Conservation (phyloP, 1,284 basidiomycete genomes). For the Polyporus tsugae region DNA sequence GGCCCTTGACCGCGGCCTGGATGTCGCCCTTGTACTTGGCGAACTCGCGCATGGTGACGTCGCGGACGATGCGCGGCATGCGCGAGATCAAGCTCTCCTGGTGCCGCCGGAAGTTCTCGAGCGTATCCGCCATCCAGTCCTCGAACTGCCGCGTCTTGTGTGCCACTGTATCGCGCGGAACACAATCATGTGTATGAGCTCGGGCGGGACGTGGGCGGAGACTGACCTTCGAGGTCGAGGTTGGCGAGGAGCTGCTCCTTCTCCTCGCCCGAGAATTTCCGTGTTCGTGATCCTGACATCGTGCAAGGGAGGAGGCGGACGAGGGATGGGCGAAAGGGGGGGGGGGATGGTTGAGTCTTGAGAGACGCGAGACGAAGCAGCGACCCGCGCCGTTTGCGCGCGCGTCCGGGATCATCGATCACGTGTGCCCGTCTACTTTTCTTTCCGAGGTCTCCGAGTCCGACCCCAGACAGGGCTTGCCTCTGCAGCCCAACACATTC, state of each 20-base stretch:
- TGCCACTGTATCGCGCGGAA: constrained; percentile 55
- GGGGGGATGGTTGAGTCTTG: constrained; percentile 22
- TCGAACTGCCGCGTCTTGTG: constrained; percentile 75
- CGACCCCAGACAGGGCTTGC: background rate
- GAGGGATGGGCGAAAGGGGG: background rate
- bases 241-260: constrained; percentile 78
- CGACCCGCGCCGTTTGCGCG: constrained; percentile 28
- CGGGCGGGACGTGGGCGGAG: constrained; percentile 10
- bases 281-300: constrained; percentile 26
- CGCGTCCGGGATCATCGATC: constrained; percentile 22
- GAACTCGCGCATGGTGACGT: constrained; percentile 78
- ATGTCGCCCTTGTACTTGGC: constrained; percentile 80
- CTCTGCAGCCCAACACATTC: background rate
- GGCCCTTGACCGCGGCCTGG: constrained; percentile 68
- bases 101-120: constrained; percentile 73
- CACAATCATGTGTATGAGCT: constrained; percentile 21
- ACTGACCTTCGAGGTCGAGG: constrained; percentile 79
- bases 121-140: constrained; percentile 72
- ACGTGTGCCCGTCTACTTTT: constrained; percentile 29
- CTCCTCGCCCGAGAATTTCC: constrained; percentile 62
- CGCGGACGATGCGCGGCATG: constrained; percentile 76
- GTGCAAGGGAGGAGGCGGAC: background rate
- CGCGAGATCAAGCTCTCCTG: constrained; percentile 78
- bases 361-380: constrained; percentile 20
- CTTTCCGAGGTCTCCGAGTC: constrained; percentile 11